Conservation (phyloP, 73 alveolate genomes). For the Blepharisma japonicum region DNA sequence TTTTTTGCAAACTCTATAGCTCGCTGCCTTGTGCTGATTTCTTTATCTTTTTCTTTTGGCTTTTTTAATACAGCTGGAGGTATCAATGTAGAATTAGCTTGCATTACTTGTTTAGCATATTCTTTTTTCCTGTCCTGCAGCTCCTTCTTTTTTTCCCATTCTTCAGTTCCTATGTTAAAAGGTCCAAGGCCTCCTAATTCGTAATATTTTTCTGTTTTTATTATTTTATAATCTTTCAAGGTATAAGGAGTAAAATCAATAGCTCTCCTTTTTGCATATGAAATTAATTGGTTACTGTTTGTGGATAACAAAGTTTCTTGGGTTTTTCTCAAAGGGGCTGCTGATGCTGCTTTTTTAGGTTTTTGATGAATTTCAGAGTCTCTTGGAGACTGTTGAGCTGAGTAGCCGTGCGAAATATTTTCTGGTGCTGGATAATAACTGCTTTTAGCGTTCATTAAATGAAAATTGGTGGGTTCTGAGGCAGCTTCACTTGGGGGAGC, state of each 20-base stretch:
- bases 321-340: too few species aligned
- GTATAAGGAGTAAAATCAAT: conserved; percentile 23
- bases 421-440: too few species aligned
- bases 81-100: conserved; percentile 9
- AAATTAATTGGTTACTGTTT: too few species aligned
- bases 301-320: too few species aligned
- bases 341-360: too few species aligned
- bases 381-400: too few species aligned
- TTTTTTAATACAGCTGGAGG: conserved; percentile 2
- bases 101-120: not conserved
- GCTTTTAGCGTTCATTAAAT: too few species aligned
- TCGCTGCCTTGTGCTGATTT: not conserved
- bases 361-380: too few species aligned
- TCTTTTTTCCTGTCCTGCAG: not conserved
- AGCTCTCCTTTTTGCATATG: too few species aligned
- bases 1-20: conserved; percentile 20
- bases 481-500: too few species aligned
- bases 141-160: conserved; percentile 3
- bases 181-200: conserved; percentile 27
- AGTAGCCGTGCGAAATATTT: too few species aligned
- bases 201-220: conserved; percentile 6
- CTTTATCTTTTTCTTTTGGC: not conserved
- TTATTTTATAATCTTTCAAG: not conserved
- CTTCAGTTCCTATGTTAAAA: conserved; percentile 4
- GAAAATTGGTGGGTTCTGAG: too few species aligned